Conservation (phyloP, 495 filamentous ascomycete genomes). For the Paragyromitra xinjiangensis region DNA sequence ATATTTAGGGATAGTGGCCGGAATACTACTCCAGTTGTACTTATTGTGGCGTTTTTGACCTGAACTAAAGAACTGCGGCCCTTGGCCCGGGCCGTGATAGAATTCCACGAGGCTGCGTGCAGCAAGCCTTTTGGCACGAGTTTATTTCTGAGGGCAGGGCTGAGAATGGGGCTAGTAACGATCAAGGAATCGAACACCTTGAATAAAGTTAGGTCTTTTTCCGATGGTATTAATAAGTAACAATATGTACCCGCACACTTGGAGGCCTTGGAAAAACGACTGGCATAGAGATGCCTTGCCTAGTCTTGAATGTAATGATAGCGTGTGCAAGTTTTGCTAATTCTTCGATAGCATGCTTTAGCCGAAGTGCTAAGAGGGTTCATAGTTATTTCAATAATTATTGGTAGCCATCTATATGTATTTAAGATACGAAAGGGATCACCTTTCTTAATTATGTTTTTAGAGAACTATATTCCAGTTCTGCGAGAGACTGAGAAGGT, state of each 20-base stretch:
- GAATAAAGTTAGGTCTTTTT: not conserved
- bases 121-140: not conserved
- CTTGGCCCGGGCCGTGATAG: not conserved
- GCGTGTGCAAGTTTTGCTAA: too few relatives aligned
- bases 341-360: too few relatives aligned
- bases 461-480: too few relatives aligned
- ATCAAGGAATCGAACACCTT: not conserved
- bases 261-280: not conserved
- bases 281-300: not conserved
- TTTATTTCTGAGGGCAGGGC: not conserved
- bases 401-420: too few relatives aligned
- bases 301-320: not conserved
- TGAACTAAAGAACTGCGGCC: not conserved
- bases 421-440: too few relatives aligned
- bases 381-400: too few relatives aligned
- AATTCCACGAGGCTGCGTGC: not conserved
- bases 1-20: not conserved
- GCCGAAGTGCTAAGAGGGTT: too few relatives aligned
- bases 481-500: too few relatives aligned
- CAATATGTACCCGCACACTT: not conserved
- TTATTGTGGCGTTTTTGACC: slow-evolving; percentile 27
- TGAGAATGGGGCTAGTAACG: not conserved
- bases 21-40: not conserved
- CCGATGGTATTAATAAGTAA: not conserved
- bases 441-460: too few relatives aligned